phyloP scores from a whole-genome alignment of 1,284 basidiomycete genomes.

The Pseudozyma sp. region DNA sequence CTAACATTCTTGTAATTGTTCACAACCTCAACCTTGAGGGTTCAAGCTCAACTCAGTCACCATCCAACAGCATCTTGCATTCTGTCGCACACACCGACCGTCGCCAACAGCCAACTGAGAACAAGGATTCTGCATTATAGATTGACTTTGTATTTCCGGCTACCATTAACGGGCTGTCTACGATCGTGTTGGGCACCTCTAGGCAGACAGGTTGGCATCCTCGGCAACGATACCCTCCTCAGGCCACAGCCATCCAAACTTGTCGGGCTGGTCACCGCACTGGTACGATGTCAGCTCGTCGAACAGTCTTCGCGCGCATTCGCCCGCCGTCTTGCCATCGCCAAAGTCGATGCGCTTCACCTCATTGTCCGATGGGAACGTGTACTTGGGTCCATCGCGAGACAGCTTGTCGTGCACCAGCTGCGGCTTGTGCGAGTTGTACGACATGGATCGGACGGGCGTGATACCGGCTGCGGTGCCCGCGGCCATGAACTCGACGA shows the following conservation, averaged over 20 bases:
- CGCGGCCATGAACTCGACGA: slow-evolving; percentile 63
- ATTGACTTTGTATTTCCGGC: too few relatives aligned
- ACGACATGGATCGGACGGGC: slow-evolving; percentile 68
- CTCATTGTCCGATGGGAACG: slow-evolving; percentile 48
- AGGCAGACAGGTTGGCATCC: slow-evolving; percentile 38
- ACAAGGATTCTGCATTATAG: too few relatives aligned
- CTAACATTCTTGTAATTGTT: neutral
- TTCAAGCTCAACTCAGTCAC: too few relatives aligned
- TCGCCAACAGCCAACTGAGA: too few relatives aligned
- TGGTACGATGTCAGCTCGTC: slow-evolving; percentile 56
- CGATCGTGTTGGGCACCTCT: neutral
- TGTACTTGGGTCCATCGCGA: slow-evolving; percentile 48
- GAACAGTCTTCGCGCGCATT: slow-evolving; percentile 41
- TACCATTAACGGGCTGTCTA: too few relatives aligned
- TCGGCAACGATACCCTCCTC: slow-evolving; percentile 63
- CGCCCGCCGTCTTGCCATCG: slow-evolving; percentile 67
- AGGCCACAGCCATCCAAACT: slow-evolving; percentile 67
- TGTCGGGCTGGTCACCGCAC: slow-evolving; percentile 59
- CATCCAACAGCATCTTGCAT: too few relatives aligned
- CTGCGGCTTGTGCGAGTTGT: slow-evolving; percentile 59
- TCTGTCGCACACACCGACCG: too few relatives aligned
- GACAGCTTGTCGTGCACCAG: slow-evolving; percentile 41
- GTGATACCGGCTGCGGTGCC: slow-evolving; percentile 68
- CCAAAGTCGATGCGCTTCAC: slow-evolving; percentile 66
- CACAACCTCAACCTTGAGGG: too few relatives aligned